Conservation (phyloP, 352 stramenopile genomes). For the Globisporangium irregulare region DNA sequence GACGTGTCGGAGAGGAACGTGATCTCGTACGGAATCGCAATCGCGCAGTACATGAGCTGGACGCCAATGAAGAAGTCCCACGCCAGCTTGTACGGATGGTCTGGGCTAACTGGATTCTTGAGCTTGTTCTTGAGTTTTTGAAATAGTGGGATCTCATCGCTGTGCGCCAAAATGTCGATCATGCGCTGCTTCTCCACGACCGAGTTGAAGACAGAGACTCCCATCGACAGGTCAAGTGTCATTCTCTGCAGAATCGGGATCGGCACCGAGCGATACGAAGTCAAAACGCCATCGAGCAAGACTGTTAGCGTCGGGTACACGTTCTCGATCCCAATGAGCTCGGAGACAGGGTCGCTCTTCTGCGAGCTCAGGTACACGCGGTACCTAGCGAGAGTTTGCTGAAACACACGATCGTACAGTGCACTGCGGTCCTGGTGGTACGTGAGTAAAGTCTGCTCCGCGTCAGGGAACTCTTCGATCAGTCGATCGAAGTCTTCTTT, state of each 20-base stretch:
- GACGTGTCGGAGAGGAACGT: slow-evolving; percentile 42
- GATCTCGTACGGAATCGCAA: slow-evolving; percentile 62
- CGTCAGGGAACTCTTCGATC: slow-evolving; percentile 79
- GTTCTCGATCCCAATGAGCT: slow-evolving; percentile 55
- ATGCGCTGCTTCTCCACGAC: slow-evolving; percentile 66
- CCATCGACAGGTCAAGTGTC: slow-evolving; percentile 72
- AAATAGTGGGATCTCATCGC: slow-evolving; percentile 22
- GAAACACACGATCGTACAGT: slow-evolving; percentile 64
- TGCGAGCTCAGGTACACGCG: slow-evolving; percentile 56
- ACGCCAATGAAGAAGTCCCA: slow-evolving; percentile 52
- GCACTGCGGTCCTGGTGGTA: slow-evolving; percentile 62
- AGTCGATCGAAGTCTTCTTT: slow-evolving; percentile 81
- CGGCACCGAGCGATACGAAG: slow-evolving; percentile 62
- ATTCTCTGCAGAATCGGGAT: slow-evolving; percentile 55
- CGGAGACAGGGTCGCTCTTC: slow-evolving; percentile 53
- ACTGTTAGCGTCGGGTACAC: slow-evolving; percentile 68
- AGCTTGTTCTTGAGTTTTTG: slow-evolving; percentile 31
- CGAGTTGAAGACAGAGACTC: slow-evolving; percentile 76
- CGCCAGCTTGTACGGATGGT: slow-evolving; percentile 40
- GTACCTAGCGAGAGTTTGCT: slow-evolving; percentile 69
- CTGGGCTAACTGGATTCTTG: slow-evolving; percentile 38
- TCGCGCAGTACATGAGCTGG: slow-evolving; percentile 49
- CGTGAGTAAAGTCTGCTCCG: slow-evolving; percentile 49
- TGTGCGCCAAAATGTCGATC: slow-evolving; percentile 49
- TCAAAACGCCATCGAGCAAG: slow-evolving; percentile 53